Percentiles rank a stretch among this genome's conserved stretches.
These are phyloP conservation scores for Amauroascus niger DNA, from an alignment of 2,329 filamentous ascomycete species.

Conservation along the genomic window DNA sequence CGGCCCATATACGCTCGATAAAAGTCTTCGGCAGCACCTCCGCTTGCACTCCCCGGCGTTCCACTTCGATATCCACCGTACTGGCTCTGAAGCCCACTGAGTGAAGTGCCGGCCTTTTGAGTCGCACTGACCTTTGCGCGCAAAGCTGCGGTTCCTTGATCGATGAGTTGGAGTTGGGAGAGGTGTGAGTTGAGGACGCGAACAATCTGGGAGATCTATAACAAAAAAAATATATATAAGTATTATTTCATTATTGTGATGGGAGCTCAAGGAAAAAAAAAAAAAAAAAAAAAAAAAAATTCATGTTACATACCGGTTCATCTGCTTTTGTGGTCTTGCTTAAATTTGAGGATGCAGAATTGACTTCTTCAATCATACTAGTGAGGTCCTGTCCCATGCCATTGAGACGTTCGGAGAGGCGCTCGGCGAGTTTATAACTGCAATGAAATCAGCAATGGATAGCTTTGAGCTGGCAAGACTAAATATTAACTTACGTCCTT, in stretches of 20 bases:
- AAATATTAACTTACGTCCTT: conserved; percentile 54
- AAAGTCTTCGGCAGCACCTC: conserved; percentile 71
- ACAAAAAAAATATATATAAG: not conserved
- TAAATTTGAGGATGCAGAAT: conserved; percentile 77
- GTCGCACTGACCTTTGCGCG: conserved; percentile 73
- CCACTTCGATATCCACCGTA: conserved; percentile 27
- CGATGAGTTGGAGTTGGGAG: conserved; percentile 84
- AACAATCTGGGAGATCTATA: conserved; percentile 90
- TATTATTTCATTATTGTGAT: not conserved
- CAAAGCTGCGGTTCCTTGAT: conserved; percentile 68
- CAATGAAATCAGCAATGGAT: not conserved
- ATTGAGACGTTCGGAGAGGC: conserved; percentile 77
- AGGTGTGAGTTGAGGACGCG: conserved; percentile 90
- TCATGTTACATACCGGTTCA: conserved; percentile 59
- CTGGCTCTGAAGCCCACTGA: conserved; percentile 37
- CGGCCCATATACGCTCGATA: conserved; percentile 79
- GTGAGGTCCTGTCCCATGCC: conserved; percentile 87
- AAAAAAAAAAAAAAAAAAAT: conserved; percentile 22
- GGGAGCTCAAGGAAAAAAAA: conserved; percentile 13
- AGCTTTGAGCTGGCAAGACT: not conserved
- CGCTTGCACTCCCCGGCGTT: conserved; percentile 26
- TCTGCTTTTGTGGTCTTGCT: conserved; percentile 83
- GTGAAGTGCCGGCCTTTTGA: conserved; percentile 61
- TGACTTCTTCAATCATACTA: conserved; percentile 98
- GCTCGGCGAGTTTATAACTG: conserved; percentile 83